phyloP scores from a whole-genome alignment of 139 green algal genomes.

The Chlorella sp. region DNA sequence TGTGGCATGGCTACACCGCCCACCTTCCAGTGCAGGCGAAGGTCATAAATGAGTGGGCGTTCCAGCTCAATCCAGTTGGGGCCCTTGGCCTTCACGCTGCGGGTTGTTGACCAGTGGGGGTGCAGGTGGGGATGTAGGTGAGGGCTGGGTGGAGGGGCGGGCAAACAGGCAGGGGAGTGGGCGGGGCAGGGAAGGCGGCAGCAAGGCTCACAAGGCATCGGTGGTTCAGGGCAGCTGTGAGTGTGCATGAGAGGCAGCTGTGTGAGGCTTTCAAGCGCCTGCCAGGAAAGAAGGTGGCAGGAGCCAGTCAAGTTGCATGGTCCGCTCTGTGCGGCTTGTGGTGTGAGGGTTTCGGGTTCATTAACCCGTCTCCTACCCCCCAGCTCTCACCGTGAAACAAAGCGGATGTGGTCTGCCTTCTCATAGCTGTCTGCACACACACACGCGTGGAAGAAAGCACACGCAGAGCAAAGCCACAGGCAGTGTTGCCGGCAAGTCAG shows the following conservation, averaged over 20 bases:
- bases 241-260: too few relatives aligned
- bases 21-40: slow-evolving; percentile 2
- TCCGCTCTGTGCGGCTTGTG: neutral
- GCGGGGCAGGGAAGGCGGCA: too few relatives aligned
- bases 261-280: too few relatives aligned
- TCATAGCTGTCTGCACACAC: neutral
- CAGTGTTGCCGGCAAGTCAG: neutral
- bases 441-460: neutral
- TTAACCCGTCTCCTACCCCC: too few relatives aligned
- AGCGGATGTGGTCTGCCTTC: slow-evolving; percentile 9
- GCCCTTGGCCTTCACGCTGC: slow-evolving; percentile 5
- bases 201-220: too few relatives aligned
- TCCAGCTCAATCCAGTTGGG: neutral
- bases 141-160: neutral
- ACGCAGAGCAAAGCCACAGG: neutral
- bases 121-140: too few relatives aligned
- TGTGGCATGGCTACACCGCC: neutral
- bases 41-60: neutral
- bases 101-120: neutral
- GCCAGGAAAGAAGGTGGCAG: neutral
- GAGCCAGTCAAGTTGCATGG: neutral
- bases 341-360: too few relatives aligned
- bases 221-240: too few relatives aligned
- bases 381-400: slow-evolving; percentile 1
- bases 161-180: too few relatives aligned